phyloP scores from a whole-genome alignment of 1,284 basidiomycete genomes.

The Ustilago trichophora region DNA sequence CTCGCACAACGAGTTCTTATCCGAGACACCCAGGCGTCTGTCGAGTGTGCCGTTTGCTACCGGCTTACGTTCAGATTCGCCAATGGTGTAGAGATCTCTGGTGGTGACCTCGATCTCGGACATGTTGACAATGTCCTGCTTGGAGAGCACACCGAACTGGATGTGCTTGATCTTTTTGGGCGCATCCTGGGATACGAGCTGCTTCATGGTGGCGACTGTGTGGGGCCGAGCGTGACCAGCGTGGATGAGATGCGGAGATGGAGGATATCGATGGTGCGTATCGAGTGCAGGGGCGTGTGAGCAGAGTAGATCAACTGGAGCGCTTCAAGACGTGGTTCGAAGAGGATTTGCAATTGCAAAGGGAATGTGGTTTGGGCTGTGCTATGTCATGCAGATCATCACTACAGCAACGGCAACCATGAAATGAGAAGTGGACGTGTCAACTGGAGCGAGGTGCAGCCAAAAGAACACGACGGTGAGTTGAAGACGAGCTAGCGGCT shows the following conservation, averaged over 20 bases:
- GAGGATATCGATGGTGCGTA: not conserved
- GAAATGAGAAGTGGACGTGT: too few relatives aligned
- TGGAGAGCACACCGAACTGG: constrained; percentile 66
- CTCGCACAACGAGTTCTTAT: constrained; percentile 90
- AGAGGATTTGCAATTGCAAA: not conserved
- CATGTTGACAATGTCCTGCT: constrained; percentile 66
- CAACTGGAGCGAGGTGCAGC: too few relatives aligned
- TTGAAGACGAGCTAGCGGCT: too few relatives aligned
- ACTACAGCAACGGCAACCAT: too few relatives aligned
- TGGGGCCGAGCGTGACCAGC: constrained; percentile 14
- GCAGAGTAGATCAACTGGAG: constrained; percentile 8
- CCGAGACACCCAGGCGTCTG: constrained; percentile 79
- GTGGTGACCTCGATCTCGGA: constrained; percentile 65
- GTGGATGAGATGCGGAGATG: not conserved
- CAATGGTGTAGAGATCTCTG: constrained; percentile 61
- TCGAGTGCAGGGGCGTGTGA: too few relatives aligned
- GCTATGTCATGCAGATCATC: not conserved
- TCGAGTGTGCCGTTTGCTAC: constrained; percentile 62
- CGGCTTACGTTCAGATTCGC: constrained; percentile 56
- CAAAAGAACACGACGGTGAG: too few relatives aligned
- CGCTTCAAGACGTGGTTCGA: constrained; percentile 13
- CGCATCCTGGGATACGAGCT: constrained; percentile 64
- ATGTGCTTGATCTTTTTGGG: constrained; percentile 67
- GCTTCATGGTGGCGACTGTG: constrained; percentile 55
- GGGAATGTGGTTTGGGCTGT: not conserved